These are phyloP conservation scores for Magnusiomyces sp. DNA, from an alignment of 1,139 yeast species.

Conservation along the genomic window DNA sequence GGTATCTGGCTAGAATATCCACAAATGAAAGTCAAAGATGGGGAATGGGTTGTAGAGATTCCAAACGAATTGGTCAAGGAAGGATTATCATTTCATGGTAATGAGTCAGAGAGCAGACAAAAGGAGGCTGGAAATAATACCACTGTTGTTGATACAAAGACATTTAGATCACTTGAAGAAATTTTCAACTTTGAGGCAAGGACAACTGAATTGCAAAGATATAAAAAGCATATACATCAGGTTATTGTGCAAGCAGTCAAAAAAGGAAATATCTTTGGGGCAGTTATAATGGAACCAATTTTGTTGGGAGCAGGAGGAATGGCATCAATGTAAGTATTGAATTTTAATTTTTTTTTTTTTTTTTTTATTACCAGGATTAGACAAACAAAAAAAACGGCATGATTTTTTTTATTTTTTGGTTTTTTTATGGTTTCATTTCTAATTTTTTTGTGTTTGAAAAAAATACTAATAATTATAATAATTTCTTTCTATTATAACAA, in stretches of 20 bases:
- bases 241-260: constrained; percentile 14
- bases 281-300: constrained; percentile 25
- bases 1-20: constrained; percentile 28
- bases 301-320: constrained; percentile 28
- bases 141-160: no score
- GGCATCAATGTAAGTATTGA: constrained; percentile 21
- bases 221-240: constrained; percentile 13
- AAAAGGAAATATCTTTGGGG: constrained; percentile 23
- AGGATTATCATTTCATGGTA: neutral
- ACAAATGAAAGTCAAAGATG: constrained; percentile 17
- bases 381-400: no score
- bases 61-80: constrained; percentile 15
- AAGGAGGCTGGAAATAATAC: constrained; percentile 10
- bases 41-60: constrained; percentile 21
- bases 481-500: neutral
- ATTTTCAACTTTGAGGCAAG: constrained; percentile 18
- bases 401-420: no score
- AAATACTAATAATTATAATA: neutral
- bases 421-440: no score
- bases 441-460: no score
- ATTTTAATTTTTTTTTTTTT: no score
- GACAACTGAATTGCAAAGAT: constrained; percentile 11
- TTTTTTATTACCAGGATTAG: no score
- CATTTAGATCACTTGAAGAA: constrained; percentile 15
- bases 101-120: no score